Conservation (phyloP, 225 moss, liverwort and hornwort species). For the Pleurozium schreberi region DNA sequence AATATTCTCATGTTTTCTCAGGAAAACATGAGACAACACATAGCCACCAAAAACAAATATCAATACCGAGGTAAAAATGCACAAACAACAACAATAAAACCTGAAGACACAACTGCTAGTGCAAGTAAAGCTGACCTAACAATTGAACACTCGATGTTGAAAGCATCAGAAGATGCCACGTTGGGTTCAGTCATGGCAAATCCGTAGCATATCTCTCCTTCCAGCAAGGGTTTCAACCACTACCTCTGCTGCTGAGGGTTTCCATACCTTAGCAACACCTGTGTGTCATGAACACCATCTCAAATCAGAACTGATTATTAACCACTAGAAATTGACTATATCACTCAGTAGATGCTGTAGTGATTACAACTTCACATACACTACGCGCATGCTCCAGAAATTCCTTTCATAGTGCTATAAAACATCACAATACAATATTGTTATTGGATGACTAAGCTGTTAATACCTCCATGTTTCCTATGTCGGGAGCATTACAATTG, state of each 20-base stretch:
- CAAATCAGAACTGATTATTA: neutral
- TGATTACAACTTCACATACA: neutral
- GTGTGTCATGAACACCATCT: neutral
- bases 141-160: constrained; percentile 93
- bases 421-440: neutral
- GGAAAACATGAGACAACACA: neutral
- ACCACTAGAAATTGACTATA: neutral
- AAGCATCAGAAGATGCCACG: constrained; percentile 97
- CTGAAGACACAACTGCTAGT: neutral
- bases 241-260: constrained; percentile 71
- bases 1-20: neutral
- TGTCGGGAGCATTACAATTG: constrained; percentile 92
- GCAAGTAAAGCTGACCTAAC: constrained; percentile 33
- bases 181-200: constrained; percentile 99
- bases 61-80: neutral
- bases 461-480: constrained; percentile 96
- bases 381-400: neutral
- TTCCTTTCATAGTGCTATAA: neutral
- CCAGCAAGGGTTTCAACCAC: constrained; percentile 88
- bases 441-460: neutral
- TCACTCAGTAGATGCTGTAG: neutral
- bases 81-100: neutral
- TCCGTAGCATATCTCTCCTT: constrained; percentile 91
- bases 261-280: constrained; percentile 89
- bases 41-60: neutral